Base-by-base conservation (phyloP, 352 stramenopile species). In the Hyaloperonospora brassicae region DNA sequence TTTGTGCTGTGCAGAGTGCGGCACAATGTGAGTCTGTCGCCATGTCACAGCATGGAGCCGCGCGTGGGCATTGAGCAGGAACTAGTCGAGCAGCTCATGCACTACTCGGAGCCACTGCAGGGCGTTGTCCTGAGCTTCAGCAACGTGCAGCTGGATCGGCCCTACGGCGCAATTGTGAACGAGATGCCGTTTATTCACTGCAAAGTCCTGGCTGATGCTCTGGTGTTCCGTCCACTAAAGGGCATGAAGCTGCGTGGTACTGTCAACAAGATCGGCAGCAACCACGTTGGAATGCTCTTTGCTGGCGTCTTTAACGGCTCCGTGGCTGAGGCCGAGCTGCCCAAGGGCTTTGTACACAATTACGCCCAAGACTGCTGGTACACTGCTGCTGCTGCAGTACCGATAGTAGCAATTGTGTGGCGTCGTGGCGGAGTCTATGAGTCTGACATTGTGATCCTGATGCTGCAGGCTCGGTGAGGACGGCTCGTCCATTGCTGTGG, bases 221-320 rank as follows among this genome's bases (percentile, higher is more conserved):
- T 93, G 11, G 73, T 93, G 31, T 93, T 93, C 60, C 74, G 72
- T 9, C 82, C 82, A 1, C 62, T 57, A 40, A 63, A 80, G 23
- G 79, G 82, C 34, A 90, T 90, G 82, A 51, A 45, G 34, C 65
- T 93, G 24, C 59, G 70, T 27, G 82, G 69, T 13, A 50, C 74
- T 4, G 73, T 93, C 50, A 90, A 89, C 64, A 93, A 93, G 71
- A 87, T 93, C 50, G 82, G 82, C 39, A 89, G 77, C 62, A 93
- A 88, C 66, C 82, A 93, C 62, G 71, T 93, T 41, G 82, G 82
- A 56, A 81, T 93, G 72, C 72, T 93, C 44, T 82, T 90, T 36
- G 76, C 74, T 12, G 82, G 79, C 41, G 78, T 90, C 10, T 93
- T 93, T 56, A 93, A 90, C 54, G 82, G 79, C 13, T 93, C 82